Evolutionary conservation across 2,329 filamentous ascomycete genomes (phyloP).

Genomic region (Cladosporium phlei): DNA sequence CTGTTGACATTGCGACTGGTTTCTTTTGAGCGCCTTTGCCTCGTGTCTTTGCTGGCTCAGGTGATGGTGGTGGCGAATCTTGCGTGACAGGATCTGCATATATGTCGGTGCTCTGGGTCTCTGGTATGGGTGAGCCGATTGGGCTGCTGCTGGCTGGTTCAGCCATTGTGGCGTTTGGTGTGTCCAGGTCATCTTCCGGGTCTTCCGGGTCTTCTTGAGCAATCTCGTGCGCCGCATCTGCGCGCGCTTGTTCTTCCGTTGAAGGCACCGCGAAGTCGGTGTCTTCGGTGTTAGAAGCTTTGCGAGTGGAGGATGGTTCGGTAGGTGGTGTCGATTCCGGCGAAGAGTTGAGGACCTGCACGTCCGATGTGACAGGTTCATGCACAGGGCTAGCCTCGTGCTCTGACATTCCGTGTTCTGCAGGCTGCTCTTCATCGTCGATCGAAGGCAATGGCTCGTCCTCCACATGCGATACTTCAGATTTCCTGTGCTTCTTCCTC

Average conservation of each 20-base stretch:
- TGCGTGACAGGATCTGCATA: conserved; percentile 23
- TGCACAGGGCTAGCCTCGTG: conserved; percentile 19
- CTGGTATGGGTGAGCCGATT: conserved; percentile 11
- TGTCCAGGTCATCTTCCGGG: conserved; percentile 26
- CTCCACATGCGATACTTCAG: neutral
- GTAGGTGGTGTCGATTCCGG: conserved; percentile 30
- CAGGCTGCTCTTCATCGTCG: conserved; percentile 13
- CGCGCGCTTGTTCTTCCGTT: conserved; percentile 24
- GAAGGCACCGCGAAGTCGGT: conserved; percentile 31
- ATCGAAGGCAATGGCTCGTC: neutral
- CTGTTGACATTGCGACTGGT: conserved; percentile 35
- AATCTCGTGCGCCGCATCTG: neutral
- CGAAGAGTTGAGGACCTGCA: conserved; percentile 30
- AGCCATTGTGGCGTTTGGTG: conserved; percentile 39
- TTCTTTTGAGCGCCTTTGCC: conserved; percentile 20
- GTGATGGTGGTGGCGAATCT: conserved; percentile 21
- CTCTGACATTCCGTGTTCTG: conserved; percentile 17
- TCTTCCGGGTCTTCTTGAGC: conserved; percentile 16
- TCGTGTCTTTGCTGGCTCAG: conserved; percentile 7
- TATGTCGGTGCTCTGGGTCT: conserved; percentile 11
- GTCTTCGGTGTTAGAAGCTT: conserved; percentile 19
- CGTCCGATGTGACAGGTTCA: conserved; percentile 20
- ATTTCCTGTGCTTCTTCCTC: conserved; percentile 21
- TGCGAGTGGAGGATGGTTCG: conserved; percentile 22
- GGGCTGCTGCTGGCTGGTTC: conserved; percentile 42